Evolutionary conservation across 2,329 filamentous ascomycete genomes (phyloP).

Genomic region (Hansfordia pulvinata): DNA sequence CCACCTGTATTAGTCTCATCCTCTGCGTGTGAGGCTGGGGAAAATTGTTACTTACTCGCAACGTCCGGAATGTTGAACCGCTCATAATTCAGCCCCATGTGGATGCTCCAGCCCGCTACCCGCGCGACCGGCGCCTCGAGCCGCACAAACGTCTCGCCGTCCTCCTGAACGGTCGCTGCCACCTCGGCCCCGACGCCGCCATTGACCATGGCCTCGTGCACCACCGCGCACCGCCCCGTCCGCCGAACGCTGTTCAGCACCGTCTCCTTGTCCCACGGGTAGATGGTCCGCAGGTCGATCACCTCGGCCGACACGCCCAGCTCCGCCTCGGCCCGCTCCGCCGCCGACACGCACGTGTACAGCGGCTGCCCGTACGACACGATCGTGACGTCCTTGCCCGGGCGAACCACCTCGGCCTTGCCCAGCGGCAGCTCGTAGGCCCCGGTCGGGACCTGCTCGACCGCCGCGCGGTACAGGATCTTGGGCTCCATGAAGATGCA

Average conservation of each 20-base stretch:
- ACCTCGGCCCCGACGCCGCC: slow-evolving; percentile 82
- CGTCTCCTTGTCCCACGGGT: slow-evolving; percentile 79
- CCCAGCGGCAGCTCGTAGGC: slow-evolving; percentile 74
- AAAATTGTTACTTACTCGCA: slow-evolving; percentile 49
- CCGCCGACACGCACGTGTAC: slow-evolving; percentile 69
- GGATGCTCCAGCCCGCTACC: slow-evolving; percentile 82
- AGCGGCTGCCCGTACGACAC: slow-evolving; percentile 83
- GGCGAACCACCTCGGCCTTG: slow-evolving; percentile 73
- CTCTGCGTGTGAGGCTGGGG: background rate
- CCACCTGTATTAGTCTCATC: slow-evolving; percentile 11
- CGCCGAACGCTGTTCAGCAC: slow-evolving; percentile 74
- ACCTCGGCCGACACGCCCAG: slow-evolving; percentile 69
- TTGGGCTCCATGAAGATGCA: slow-evolving; percentile 93
- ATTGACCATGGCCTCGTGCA: slow-evolving; percentile 88
- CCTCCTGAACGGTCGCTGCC: slow-evolving; percentile 76
- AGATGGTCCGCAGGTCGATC: slow-evolving; percentile 77
- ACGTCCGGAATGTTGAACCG: slow-evolving; percentile 75
- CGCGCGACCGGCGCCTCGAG: slow-evolving; percentile 77
- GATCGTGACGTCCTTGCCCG: slow-evolving; percentile 68
- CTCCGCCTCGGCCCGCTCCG: slow-evolving; percentile 61
- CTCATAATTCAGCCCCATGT: slow-evolving; percentile 68
- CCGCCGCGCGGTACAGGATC: slow-evolving; percentile 78
- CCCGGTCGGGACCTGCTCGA: slow-evolving; percentile 77
- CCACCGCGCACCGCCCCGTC: slow-evolving; percentile 75
- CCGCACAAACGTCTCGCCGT: slow-evolving; percentile 58